Percentiles rank a stretch among this genome's conserved stretches.
Conservation (phyloP, 768 basidiomycete genomes). For the Daedaleopsis sinensis region DNA sequence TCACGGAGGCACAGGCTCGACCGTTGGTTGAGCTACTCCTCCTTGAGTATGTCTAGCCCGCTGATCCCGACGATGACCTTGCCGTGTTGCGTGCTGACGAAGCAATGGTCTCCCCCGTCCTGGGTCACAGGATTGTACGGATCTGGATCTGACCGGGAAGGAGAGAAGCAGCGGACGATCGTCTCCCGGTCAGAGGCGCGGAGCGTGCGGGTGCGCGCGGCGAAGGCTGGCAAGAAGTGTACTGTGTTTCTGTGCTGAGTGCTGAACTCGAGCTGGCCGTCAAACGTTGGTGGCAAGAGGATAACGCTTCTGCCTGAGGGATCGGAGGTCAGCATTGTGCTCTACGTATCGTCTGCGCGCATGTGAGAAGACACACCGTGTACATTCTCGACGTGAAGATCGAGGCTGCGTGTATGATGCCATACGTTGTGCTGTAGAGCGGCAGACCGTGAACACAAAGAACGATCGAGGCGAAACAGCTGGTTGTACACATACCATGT, state of each 20-base stretch:
- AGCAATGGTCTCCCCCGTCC: slow-evolving; percentile 8
- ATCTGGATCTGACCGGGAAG: background rate
- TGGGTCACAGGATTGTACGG: background rate
- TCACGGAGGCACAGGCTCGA: too few relatives aligned
- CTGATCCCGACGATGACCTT: slow-evolving; percentile 23
- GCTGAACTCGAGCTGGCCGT: slow-evolving; percentile 20
- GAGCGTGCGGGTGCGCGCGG: slow-evolving; percentile 21
- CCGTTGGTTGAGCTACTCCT: too few relatives aligned
- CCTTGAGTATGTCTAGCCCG: slow-evolving; percentile 19
- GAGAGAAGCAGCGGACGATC: slow-evolving; percentile 13
- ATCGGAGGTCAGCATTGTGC: too few relatives aligned
- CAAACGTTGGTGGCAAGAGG: slow-evolving; percentile 24
- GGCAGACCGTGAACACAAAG: background rate
- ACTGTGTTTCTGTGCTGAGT: slow-evolving; percentile 5
- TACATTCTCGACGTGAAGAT: slow-evolving; percentile 15
- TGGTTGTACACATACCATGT: slow-evolving; percentile 24
- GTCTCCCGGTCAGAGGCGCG: slow-evolving; percentile 21
- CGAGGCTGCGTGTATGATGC: slow-evolving; percentile 15
- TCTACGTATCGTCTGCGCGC: too few relatives aligned
- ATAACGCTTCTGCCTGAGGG: slow-evolving; percentile 17
- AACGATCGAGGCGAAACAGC: background rate
- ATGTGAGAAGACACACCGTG: slow-evolving; percentile 2
- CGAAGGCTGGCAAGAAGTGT: slow-evolving; percentile 23
- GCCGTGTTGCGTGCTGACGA: slow-evolving; percentile 22
- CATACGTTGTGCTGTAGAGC: slow-evolving; percentile 5